phyloP scores from a whole-genome alignment of 2,329 filamentous ascomycete genomes.

The Trichoderma atroviride region DNA sequence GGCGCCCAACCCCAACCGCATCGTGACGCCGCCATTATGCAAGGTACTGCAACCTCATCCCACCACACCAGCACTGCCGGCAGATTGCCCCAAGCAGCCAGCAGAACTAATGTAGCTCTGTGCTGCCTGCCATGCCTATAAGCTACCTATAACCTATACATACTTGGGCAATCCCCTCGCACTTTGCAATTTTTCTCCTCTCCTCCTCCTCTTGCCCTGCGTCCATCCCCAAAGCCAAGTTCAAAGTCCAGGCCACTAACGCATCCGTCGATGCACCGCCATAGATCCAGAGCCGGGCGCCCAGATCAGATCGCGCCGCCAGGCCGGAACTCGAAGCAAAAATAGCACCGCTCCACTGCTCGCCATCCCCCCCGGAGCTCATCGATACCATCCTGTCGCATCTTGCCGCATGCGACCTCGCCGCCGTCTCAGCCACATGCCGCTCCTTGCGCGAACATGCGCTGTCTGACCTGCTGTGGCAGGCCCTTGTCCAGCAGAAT shows the following conservation, averaged over 20 bases:
- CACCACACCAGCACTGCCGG: conserved; percentile 4
- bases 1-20: conserved; percentile 5
- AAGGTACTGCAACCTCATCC: conserved; percentile 25
- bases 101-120: not conserved
- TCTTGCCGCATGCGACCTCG: conserved; percentile 67
- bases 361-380: conserved; percentile 73
- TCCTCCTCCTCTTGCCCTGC: not conserved
- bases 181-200: not conserved
- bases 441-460: conserved; percentile 61
- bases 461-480: conserved; percentile 72
- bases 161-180: not conserved
- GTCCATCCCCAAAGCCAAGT: not conserved
- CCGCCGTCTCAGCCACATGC: conserved; percentile 62
- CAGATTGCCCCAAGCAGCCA: not conserved
- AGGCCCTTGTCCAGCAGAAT: conserved; percentile 67
- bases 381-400: conserved; percentile 70
- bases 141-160: not conserved
- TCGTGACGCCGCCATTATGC: conserved; percentile 13
- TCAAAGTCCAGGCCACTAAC: not conserved
- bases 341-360: conserved; percentile 44
- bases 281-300: not conserved
- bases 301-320: not conserved
- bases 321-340: not conserved
- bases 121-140: not conserved
- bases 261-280: not conserved